A percentile compares a stretch with the other conserved stretches of the same genome.
Conservation (phyloP, 2,329 filamentous ascomycete genomes). For the Stemphylium beticola region DNA sequence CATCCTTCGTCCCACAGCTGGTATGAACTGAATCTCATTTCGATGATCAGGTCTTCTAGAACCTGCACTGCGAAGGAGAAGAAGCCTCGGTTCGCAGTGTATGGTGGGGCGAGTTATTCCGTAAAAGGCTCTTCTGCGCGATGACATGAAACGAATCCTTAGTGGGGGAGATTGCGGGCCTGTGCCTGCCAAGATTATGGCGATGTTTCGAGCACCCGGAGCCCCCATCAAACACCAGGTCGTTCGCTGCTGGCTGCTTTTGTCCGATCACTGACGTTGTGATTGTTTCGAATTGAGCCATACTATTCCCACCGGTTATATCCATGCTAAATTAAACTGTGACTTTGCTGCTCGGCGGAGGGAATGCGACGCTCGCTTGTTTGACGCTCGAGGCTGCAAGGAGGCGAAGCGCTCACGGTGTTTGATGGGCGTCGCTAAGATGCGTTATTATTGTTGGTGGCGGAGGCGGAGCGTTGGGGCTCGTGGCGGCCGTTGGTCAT, state of each 20-base stretch:
- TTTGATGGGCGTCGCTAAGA: not conserved
- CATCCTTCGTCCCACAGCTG: not conserved
- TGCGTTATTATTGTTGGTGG: not conserved
- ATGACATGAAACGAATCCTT: slow-evolving; percentile 24
- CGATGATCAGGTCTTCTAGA: slow-evolving; percentile 15
- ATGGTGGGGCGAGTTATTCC: slow-evolving; percentile 25
- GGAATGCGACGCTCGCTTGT: not conserved
- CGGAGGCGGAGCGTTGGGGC: not conserved
- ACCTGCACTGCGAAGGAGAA: slow-evolving; percentile 9
- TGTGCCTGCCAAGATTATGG: slow-evolving; percentile 16
- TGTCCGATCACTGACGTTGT: slow-evolving; percentile 1
- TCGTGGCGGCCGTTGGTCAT: not conserved
- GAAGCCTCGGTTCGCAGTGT: slow-evolving; percentile 8
- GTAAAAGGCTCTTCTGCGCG: slow-evolving; percentile 5
- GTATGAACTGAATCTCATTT: slow-evolving; percentile 5
- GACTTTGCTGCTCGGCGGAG: not conserved
- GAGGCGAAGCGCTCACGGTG: not conserved
- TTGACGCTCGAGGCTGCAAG: not conserved
- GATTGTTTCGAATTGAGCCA: slow-evolving; percentile 3
- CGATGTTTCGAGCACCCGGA: slow-evolving; percentile 18
- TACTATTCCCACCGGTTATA: slow-evolving; percentile 1
- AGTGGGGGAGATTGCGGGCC: slow-evolving; percentile 24
- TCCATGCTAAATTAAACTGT: not conserved
- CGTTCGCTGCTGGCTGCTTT: not conserved
- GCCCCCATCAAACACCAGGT: not conserved